Evolutionary conservation across 2,329 filamentous ascomycete species (phyloP), one percentile per base, ranked within the genome.

Genomic region (Fusarium brevicatenulatum): DNA sequence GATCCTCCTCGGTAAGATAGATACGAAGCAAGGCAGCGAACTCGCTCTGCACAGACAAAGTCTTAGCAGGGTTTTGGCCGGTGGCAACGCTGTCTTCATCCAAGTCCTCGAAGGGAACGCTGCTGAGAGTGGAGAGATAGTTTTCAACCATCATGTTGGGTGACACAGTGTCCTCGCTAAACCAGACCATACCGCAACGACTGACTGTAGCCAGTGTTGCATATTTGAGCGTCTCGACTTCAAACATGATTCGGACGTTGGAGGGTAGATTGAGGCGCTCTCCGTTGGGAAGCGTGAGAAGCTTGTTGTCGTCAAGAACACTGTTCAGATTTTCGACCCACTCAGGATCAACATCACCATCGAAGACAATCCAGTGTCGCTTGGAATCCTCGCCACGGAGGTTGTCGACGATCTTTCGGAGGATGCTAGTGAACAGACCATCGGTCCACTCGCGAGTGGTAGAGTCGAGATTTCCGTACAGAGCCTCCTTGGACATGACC

Each of bases 171-270:
- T 99, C 97, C 78, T 98, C 95, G 80, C 95, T 99, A 85, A 98
- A 99, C 96, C 96, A 99, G 19, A 99, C 97, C 96, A 99, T 99
- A 88, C 96, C 96, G 81, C 96, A 99, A 84, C 96, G 95, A 91
- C 93, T 97, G 79, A 99, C 96, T n/a, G 96, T 99, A 63, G 96
- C 96, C 49, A 99, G 89, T 0, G 96, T 99, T 42, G 96, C 96
- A 80, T 99, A 99, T 80, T 97, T 97, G 68, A 99, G 87, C 7
- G 92, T 98, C 84, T 99, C 97, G 40, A 99, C 96, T 85, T 99
- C 96, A 79, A 99, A 99, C 95, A 99, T 98, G 83, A 99, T 97
- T 75, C 97, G 94, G 32, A 99, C 96, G 79, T 99, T 99, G 5
- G 93, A 80, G 8, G 96, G 97, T 47, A 99, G 84, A 80, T 96